Evolutionary conservation across 805 yeast species (phyloP).

Genomic region (Yarrowia sp.): DNA sequence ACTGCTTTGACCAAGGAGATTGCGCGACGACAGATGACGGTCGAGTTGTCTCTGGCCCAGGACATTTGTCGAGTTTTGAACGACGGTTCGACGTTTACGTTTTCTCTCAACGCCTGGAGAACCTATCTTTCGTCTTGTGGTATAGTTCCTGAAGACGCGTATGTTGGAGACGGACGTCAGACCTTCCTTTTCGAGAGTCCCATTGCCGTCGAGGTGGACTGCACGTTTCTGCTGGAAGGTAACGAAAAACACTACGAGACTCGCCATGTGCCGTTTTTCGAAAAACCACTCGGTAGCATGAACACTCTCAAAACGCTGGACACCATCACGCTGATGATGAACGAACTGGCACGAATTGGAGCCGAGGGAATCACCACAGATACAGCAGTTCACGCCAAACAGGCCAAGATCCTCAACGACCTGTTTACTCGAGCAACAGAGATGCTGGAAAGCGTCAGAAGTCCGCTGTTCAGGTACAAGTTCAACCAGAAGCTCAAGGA

Average conservation of each 20-base stretch:
- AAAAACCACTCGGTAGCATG: not conserved
- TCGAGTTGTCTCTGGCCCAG: not conserved
- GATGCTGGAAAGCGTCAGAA: not conserved
- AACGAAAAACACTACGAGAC: not conserved
- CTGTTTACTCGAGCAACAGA: not conserved
- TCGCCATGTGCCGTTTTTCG: not conserved
- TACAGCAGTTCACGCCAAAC: not conserved
- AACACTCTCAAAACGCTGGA: not conserved
- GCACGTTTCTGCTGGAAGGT: not conserved
- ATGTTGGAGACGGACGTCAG: not conserved
- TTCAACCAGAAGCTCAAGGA: slow-evolving; percentile 3
- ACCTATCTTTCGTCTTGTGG: not conserved
- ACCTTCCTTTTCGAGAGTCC: slow-evolving; percentile 1
- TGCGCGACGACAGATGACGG: not conserved
- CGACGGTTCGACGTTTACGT: not conserved
- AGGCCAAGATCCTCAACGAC: not conserved
- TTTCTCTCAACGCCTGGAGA: slow-evolving; percentile 2
- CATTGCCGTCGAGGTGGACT: not conserved
- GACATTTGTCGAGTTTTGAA: slow-evolving; percentile 13
- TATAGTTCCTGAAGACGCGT: slow-evolving; percentile 1
- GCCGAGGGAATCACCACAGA: not conserved
- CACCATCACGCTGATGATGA: not conserved
- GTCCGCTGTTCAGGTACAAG: not conserved
- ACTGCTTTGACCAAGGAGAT: slow-evolving; percentile 1
- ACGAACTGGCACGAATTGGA: not conserved